phyloP scores from a whole-genome alignment of 495 filamentous ascomycete genomes.

The Penicillium canariense region DNA sequence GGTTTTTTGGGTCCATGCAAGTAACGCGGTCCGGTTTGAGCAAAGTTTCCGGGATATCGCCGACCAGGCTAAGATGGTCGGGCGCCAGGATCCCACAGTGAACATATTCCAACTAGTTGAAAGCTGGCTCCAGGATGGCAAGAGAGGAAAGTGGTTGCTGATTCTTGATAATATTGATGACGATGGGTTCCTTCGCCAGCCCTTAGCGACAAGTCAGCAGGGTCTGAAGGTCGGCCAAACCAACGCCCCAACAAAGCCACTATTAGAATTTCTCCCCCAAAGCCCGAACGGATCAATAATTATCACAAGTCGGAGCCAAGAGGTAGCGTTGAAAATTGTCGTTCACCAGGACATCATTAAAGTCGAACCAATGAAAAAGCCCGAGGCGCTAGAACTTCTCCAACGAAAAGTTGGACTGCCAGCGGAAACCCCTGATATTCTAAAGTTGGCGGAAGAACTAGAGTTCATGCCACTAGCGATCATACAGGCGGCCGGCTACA shows the following conservation, averaged over 20 bases:
- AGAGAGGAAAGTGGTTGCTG: slow-evolving; percentile 15
- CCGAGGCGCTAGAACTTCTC: slow-evolving; percentile 35
- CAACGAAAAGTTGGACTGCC: slow-evolving; percentile 15
- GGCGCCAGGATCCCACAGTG: slow-evolving; percentile 34
- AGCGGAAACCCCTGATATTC: neutral
- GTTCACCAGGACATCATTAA: slow-evolving; percentile 35
- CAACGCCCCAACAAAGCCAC: neutral
- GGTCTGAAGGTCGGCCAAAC: slow-evolving; percentile 16
- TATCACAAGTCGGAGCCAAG: slow-evolving; percentile 37
- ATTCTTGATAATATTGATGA: slow-evolving; percentile 18
- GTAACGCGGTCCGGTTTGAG: slow-evolving; percentile 36
- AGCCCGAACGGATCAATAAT: slow-evolving; percentile 18
- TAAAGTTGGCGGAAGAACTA: slow-evolving; percentile 33
- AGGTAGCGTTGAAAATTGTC: slow-evolving; percentile 24
- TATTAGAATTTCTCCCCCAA: slow-evolving; percentile 1
- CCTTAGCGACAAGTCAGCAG: neutral
- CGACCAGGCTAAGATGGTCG: slow-evolving; percentile 30
- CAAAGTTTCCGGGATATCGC: slow-evolving; percentile 41
- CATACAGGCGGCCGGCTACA: slow-evolving; percentile 48
- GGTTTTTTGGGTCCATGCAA: slow-evolving; percentile 52
- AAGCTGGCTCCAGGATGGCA: slow-evolving; percentile 37
- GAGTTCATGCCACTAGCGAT: slow-evolving; percentile 52
- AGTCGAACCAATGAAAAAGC: slow-evolving; percentile 34
- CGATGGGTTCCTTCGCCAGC: slow-evolving; percentile 22
- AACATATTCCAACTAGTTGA: slow-evolving; percentile 41